Evolutionary conservation across 306 rosid species (phyloP).

Genomic region (Prunus campanulata): DNA sequence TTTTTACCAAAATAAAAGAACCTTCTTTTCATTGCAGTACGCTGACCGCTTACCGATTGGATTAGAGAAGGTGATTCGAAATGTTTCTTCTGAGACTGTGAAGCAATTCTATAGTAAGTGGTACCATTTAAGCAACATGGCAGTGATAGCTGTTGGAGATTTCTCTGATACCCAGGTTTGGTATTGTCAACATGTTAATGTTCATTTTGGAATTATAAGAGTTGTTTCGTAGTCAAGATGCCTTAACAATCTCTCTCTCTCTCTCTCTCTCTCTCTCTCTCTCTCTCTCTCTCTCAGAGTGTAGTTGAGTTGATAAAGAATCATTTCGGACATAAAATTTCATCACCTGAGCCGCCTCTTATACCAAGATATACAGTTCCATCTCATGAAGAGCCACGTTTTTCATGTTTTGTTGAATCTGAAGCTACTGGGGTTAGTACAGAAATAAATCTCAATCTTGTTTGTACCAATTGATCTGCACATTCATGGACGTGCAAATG

Average conservation of each 20-base stretch:
- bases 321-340: conserved; percentile 71
- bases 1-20: background rate
- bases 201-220: conserved; percentile 21
- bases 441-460: conserved; percentile 21
- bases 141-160: conserved; percentile 96
- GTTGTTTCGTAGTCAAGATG: conserved; percentile 16
- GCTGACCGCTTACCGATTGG: conserved; percentile 95
- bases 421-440: conserved; percentile 96
- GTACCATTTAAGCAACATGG: conserved; percentile 93
- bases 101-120: conserved; percentile 78
- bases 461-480: conserved; percentile 8
- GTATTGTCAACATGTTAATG: conserved; percentile 18
- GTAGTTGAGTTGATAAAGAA: conserved; percentile 83
- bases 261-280: conserved; percentile 19
- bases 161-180: conserved; percentile 83
- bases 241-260: conserved; percentile 26
- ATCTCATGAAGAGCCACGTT: conserved; percentile 79
- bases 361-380: conserved; percentile 68
- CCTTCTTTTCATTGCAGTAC: conserved; percentile 58
- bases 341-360: conserved; percentile 60
- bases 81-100: conserved; percentile 78
- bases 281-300: conserved; percentile 36
- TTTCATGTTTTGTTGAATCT: conserved; percentile 93
- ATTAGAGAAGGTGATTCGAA: conserved; percentile 79
- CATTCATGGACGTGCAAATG: background rate